These are phyloP conservation scores for Geopyxis carbonaria DNA, from an alignment of 495 filamentous ascomycete species.

Conservation along the genomic window DNA sequence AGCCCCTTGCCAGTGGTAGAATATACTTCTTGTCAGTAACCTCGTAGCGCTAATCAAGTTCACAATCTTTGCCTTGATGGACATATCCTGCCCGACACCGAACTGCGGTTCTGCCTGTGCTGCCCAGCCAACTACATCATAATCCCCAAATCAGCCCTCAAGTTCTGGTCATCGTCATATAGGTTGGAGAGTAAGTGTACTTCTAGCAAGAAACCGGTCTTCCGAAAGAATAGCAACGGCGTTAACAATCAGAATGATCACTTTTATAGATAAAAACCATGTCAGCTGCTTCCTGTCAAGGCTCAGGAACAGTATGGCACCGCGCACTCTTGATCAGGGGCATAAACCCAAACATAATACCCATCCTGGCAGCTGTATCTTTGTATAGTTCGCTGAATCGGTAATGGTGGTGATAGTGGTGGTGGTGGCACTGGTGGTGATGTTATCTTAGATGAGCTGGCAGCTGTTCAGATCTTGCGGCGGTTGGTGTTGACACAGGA, in stretches of 20 bases:
- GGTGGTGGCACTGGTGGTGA: not conserved
- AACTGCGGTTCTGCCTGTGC: constrained; percentile 11
- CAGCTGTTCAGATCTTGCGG: too few species aligned
- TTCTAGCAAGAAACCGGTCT: constrained; percentile 90
- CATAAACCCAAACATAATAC: constrained; percentile 17
- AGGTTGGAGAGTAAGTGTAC: constrained; percentile 47
- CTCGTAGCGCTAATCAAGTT: constrained; percentile 80
- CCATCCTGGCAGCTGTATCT: constrained; percentile 11
- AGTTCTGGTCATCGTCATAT: too few species aligned
- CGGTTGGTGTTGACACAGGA: too few species aligned
- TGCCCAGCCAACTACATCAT: constrained; percentile 59
- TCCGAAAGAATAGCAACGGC: constrained; percentile 90
- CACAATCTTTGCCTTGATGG: constrained; percentile 71
- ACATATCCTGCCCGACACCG: constrained; percentile 27
- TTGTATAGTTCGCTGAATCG: not conserved
- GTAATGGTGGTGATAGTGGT: constrained; percentile 16
- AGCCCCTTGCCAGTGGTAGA: not conserved
- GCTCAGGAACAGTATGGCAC: constrained; percentile 3
- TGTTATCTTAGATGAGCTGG: too few species aligned
- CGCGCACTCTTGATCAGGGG: constrained; percentile 19
- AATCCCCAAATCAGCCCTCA: not conserved
- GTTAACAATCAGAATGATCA: constrained; percentile 65
- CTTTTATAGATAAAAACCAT: constrained; percentile 4
- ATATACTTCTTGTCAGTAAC: constrained; percentile 88
- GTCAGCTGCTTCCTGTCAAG: not conserved